These are phyloP conservation scores for Hirschfeldia incana DNA, from an alignment of 345 rosid species.

Conservation along the genomic window DNA sequence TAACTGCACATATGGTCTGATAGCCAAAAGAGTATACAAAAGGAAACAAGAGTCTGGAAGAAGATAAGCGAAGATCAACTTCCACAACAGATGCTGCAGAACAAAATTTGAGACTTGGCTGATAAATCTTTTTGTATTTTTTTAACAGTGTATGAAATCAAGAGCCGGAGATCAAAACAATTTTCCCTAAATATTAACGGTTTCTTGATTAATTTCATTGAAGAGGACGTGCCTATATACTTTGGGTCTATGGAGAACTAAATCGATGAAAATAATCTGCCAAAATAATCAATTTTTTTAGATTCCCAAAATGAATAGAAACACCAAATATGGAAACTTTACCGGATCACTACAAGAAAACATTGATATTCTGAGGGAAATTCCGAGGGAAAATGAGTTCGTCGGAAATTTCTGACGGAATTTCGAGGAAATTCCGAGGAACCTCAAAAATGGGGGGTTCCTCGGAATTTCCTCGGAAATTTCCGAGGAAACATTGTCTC, in stretches of 20 bases:
- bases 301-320: constrained; percentile 1
- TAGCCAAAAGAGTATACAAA: constrained; percentile 4
- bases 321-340: constrained; percentile 23
- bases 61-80: constrained; percentile 54
- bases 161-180: neutral
- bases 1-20: neutral
- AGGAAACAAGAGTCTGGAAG: constrained; percentile 85
- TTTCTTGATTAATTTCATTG: constrained; percentile 59
- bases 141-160: neutral
- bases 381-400: too few species aligned
- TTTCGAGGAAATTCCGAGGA: too few species aligned
- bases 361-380: too few species aligned
- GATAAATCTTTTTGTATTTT: neutral
- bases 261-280: constrained; percentile 82
- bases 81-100: constrained; percentile 73
- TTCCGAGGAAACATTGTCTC: too few species aligned
- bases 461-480: too few species aligned
- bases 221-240: constrained; percentile 76
- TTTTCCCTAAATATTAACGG: constrained; percentile 53
- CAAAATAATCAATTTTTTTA: neutral
- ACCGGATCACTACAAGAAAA: too few species aligned
- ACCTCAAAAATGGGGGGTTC: too few species aligned
- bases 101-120: neutral
- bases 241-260: constrained; percentile 76
- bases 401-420: too few species aligned